Evolutionary conservation across 495 filamentous ascomycete species (phyloP).

Genomic region (Hypoxylon perforatum): DNA sequence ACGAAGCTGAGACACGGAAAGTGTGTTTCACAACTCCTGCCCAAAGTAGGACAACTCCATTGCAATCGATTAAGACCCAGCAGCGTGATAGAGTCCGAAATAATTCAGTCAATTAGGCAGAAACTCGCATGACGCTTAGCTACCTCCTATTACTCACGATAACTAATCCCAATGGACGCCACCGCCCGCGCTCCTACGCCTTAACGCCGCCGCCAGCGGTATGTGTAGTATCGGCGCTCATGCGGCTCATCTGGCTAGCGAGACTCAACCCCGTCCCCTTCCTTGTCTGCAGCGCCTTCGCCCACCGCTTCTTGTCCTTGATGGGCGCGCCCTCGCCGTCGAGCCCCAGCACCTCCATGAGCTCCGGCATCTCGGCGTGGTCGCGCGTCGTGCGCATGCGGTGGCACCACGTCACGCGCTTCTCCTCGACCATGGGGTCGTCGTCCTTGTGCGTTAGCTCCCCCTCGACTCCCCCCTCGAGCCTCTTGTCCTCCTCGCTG

Average conservation of each 20-base stretch:
- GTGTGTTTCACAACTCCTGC: too few species aligned
- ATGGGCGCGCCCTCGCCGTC: conserved; percentile 54
- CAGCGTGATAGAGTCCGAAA: too few species aligned
- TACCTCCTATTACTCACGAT: too few species aligned
- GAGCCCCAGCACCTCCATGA: conserved; percentile 71
- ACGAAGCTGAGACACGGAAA: too few species aligned
- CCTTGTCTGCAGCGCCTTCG: conserved; percentile 50
- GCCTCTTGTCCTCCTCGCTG: conserved; percentile 36
- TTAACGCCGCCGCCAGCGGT: conserved; percentile 17
- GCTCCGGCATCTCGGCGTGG: conserved; percentile 74
- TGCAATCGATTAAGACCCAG: too few species aligned
- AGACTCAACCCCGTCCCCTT: conserved; percentile 59
- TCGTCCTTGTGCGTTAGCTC: conserved; percentile 35
- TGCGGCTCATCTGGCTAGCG: conserved; percentile 54
- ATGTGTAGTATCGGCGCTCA: conserved; percentile 40
- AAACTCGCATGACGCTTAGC: too few species aligned
- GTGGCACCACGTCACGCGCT: conserved; percentile 80
- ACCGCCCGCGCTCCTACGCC: conserved; percentile 10
- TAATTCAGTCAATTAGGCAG: too few species aligned
- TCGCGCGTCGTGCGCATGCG: conserved; percentile 84
- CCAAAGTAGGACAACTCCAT: too few species aligned
- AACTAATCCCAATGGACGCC: too few species aligned
- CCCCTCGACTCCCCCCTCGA: conserved; percentile 38
- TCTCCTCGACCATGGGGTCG: conserved; percentile 54
- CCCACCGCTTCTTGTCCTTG: conserved; percentile 57